Evolutionary conservation across 2,329 filamentous ascomycete species (phyloP), one percentile per base, ranked within the genome.

Genomic region (Clonostachys rosea): DNA sequence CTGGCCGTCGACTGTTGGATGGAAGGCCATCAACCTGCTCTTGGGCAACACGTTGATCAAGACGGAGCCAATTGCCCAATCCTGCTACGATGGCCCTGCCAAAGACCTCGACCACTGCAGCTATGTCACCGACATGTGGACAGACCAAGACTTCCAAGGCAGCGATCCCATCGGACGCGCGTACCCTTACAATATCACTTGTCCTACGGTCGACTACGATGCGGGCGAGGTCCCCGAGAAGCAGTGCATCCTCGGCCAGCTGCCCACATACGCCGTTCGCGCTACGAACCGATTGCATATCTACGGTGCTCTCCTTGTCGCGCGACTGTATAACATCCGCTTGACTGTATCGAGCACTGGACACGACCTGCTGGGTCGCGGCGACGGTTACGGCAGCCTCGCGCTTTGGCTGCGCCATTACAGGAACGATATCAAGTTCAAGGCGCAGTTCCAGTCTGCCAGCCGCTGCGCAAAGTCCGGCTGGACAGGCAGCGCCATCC

Each of bases 321-420:
- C 67, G 5, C 20, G 46, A 5, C 11, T 40, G 6, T 50, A 61
- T 11, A 68, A 69, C 47, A 56, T 74, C 34, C 64, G 71, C 4
- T 54, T 74, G 5, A 64, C 65, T 7, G 58, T 75, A 40, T 64
- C 64, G 49, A 68, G 67, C 47, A 73, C 71, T 1, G 72, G 70
- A 0, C 71, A 75, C 52, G 69, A 73, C 45, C 62, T 65, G 35
- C 55, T 65, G 17, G 66, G 67, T 3, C 58, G 64, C 24, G 57
- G 57, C 16, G 56, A 61, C 34, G 65, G 62, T 5, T 60, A 57
- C 17, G 61, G 62, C 14, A 59, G 56, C 5, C 55, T 68, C 9
- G 56, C 54, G 18, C 48, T 68, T 34, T 65, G 65, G 65, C 55
- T 53, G 5, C 60, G 59, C 20, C 50, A 68, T 45, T 56, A 59